Evolutionary conservation across 2,329 filamentous ascomycete species (phyloP), one percentile per base, ranked within the genome.

Genomic region (Chaetothyriales sp.): DNA sequence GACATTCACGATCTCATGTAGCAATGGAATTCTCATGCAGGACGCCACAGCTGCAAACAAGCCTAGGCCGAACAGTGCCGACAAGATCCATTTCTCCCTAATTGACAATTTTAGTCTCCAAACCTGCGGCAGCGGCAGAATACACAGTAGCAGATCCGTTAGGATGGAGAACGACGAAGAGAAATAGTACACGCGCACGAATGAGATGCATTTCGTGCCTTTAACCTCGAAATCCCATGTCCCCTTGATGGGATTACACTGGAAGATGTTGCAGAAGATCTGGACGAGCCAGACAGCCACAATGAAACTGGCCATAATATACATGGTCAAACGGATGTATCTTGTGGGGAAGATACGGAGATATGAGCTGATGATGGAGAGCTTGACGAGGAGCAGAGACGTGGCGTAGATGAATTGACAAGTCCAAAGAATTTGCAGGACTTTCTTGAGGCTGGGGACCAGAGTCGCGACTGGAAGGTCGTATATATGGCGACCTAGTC

Each of bases 81-180:
- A 66, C 2, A 80, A 65, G 2, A 72, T 68, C n/a, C 70, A 55
- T 43, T 70, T 71, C 53, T 79, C 75, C 45, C 69, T 70, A 7
- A 58, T 54, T 1, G 74, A 72, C 43, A 79, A 64, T 47, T 74
- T 68, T 1, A 77, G 63, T 25, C 66, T 64, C 58, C 71, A 65
- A 9, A 77, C 68, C 2, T 70, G 72, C 15, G 68, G 68, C 43
- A 78, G 69, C 1, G 76, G 77, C 4, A 80, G 64, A 0, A 73
- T 62, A 33, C 77, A 75, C 10, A 76, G 71, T 18, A 76, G 60
- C 46, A 82, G 73, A 62, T 83, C 78, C 5, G 77, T 81, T 43
- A 76, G 62, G 47, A 80, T 81, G 62, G 81, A 82, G 56, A 80
- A 72, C 28, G 77, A 73, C 2, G 78, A 77, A 33, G 80, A 71